Evolutionary conservation across 108 stramenopile species (phyloP), one percentile per base, ranked within the genome.

Genomic region (Cyclotella kingstonii): DNA sequence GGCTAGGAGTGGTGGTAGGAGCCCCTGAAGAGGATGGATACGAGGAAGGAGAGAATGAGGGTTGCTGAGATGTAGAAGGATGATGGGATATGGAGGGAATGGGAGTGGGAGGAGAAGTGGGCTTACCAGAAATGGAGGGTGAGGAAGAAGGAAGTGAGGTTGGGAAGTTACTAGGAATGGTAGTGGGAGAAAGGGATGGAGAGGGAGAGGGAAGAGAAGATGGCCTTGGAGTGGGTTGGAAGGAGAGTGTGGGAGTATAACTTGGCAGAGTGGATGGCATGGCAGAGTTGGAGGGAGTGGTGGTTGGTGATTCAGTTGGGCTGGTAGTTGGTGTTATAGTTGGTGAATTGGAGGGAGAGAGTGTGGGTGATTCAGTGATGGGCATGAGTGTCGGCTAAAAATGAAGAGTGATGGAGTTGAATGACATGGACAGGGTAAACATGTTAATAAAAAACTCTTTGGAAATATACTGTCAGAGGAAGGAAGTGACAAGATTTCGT

Each of bases 251-350:
- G 36, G 36, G 36, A 38, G 10, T 38, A 38, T 8, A 38, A 12
- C 36, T 44, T 15, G 43, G 43, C 5, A 18, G n/a, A 12, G 2
- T 3, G 17, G 58, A 34, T 3, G 58, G 58, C 14, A 3, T 21
- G 5, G 12, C 8, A 2, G 58, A 44, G 12, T 26, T 26, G 1
- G n/a, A 18, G 11, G 29, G 17, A 2, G 58, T 17, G 8, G 34
- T 19, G 19, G 38, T 19, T 5, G 55, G 39, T 22, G 39, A 36
- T 41, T 5, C 17, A 6, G 33, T 19, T 3, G 53, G 35, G 4
- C 33, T 36, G n/a, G 6, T 5, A n/a, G 53, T 34, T 54, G 43
- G 58, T 30, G 39, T 14, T 9, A 26, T 33, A 2, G 58, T 59
- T 10, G 58, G 58, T 8, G 7, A 3, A 17, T 59, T 19, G n/a